Evolutionary conservation across 306 rosid species (phyloP).

Genomic region (Erythrophleum fordii): DNA sequence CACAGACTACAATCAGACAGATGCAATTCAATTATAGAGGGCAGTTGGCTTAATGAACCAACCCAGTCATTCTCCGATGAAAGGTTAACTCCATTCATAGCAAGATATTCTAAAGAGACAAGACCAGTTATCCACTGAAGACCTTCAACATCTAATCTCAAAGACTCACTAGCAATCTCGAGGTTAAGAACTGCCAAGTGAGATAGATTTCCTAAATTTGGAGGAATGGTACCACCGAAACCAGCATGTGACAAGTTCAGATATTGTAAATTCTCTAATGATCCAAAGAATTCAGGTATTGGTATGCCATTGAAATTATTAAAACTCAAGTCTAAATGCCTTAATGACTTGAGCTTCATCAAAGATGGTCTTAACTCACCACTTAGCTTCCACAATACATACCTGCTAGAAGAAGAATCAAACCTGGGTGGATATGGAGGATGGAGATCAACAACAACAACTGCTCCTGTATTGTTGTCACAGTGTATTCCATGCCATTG

Average conservation of each 20-base stretch:
- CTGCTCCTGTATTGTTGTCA: conserved; percentile 44
- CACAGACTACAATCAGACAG: conserved; percentile 22
- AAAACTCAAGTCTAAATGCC: conserved; percentile 53
- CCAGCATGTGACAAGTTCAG: conserved; percentile 53
- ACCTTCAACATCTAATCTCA: conserved; percentile 6
- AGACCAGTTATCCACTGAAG: conserved; percentile 47
- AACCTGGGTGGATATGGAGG: conserved; percentile 19
- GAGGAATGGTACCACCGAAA: conserved; percentile 42
- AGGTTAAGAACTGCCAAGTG: conserved; percentile 47
- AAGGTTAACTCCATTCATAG: conserved; percentile 44
- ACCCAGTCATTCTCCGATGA: conserved; percentile 45
- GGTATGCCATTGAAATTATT: conserved; percentile 44
- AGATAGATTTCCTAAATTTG: conserved; percentile 45
- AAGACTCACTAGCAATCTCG: no score
- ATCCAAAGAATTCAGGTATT: conserved; percentile 47
- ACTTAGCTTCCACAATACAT: conserved; percentile 45
- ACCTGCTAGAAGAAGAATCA: conserved; percentile 26
- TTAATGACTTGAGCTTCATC: conserved; percentile 46
- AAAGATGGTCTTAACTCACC: conserved; percentile 55
- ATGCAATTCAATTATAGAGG: conserved; percentile 45
- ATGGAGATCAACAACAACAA: conserved; percentile 47
- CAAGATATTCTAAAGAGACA: conserved; percentile 46
- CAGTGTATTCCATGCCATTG: conserved; percentile 51
- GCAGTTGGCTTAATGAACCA: conserved; percentile 36
- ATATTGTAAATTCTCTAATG: conserved; percentile 47